These are phyloP conservation scores for Erodium moschatum DNA, from an alignment of 441 rosid species.

Conservation along the genomic window DNA sequence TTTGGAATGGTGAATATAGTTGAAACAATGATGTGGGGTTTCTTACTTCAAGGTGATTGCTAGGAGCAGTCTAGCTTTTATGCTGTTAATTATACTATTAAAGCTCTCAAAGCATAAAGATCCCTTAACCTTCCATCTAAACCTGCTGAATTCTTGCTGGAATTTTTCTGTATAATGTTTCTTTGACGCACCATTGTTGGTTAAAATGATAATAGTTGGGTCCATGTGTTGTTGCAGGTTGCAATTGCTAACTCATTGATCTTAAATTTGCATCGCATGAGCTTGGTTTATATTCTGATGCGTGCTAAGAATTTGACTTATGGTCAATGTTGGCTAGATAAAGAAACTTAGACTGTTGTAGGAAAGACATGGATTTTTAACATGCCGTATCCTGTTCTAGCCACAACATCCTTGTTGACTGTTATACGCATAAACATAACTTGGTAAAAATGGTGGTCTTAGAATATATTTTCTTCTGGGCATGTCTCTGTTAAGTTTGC, in stretches of 20 bases:
- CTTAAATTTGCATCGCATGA: neutral
- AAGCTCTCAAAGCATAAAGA: neutral
- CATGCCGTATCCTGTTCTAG: neutral
- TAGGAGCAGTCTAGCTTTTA: neutral
- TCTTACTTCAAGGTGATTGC: neutral
- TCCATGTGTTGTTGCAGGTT: neutral
- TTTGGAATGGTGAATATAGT: neutral
- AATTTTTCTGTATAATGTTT: no score
- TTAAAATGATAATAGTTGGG: neutral
- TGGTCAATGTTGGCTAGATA: no score
- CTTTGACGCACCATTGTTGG: no score
- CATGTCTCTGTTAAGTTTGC: no score
- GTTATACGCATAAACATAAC: neutral
- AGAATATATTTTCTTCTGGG: no score
- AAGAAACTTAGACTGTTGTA: no score
- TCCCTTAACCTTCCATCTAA: neutral
- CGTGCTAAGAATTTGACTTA: neutral
- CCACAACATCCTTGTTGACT: neutral
- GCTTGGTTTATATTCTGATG: neutral
- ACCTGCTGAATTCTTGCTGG: neutral
- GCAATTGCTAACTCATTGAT: neutral
- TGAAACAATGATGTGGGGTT: neutral
- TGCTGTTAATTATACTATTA: neutral
- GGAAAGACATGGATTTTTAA: neutral
- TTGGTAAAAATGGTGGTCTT: no score